Conservation (phyloP, 768 basidiomycete genomes). For the Neoboletus subvelutipes region DNA sequence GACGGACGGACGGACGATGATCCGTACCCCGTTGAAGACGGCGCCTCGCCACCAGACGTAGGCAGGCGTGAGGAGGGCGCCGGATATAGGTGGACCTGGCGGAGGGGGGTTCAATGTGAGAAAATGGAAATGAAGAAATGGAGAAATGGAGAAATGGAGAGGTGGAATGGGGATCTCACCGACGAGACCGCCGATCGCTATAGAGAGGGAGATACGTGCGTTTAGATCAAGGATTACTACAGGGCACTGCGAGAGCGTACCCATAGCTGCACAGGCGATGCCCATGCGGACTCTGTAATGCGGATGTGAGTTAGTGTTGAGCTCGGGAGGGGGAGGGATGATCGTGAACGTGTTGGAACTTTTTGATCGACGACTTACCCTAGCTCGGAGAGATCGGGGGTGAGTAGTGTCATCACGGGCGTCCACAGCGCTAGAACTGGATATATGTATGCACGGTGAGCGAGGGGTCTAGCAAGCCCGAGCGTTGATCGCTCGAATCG, state of each 20-base stretch:
- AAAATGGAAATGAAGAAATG: not conserved
- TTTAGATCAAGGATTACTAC: not conserved
- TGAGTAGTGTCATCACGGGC: slow-evolving; percentile 44
- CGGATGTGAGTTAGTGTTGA: not conserved
- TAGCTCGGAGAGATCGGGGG: slow-evolving; percentile 50
- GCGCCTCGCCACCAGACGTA: slow-evolving; percentile 62
- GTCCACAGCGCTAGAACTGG: slow-evolving; percentile 42
- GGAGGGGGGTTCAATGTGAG: not conserved
- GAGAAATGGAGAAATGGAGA: not conserved
- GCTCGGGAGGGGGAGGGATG: not conserved
- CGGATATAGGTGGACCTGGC: slow-evolving; percentile 54
- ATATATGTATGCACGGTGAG: not conserved
- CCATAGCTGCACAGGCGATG: slow-evolving; percentile 47
- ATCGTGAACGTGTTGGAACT: not conserved
- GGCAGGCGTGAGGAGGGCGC: slow-evolving; percentile 49
- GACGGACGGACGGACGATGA: too few relatives aligned
- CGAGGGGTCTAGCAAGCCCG: too few relatives aligned
- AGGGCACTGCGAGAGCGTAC: slow-evolving; percentile 21
- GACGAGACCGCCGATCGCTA: slow-evolving; percentile 18
- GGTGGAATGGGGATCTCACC: slow-evolving; percentile 6
- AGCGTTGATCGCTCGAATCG: not conserved
- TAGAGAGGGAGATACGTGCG: not conserved
- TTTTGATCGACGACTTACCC: slow-evolving; percentile 33
- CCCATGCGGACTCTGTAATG: slow-evolving; percentile 42
- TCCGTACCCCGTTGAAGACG: slow-evolving; percentile 50